Evolutionary conservation across 495 filamentous ascomycete species (phyloP), one percentile per base, ranked within the genome.

Genomic region (Xylaria telfairii): DNA sequence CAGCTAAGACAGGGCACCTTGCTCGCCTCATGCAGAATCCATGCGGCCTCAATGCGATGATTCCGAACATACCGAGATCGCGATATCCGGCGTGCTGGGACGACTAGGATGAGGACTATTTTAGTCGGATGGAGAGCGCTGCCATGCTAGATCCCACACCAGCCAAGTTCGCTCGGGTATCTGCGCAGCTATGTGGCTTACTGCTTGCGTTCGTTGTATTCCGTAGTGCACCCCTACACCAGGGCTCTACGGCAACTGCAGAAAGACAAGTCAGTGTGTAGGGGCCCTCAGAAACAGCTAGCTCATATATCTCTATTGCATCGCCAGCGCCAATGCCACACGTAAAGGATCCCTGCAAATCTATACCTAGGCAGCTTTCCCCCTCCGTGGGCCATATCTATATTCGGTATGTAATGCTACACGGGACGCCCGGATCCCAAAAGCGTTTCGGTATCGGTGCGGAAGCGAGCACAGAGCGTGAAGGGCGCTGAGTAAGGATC

Each of bases 401-500:
- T 21, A 32, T 26, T 32, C 30, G 39, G 24, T 19, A 44, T 9
- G 24, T 30, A 54, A 17, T 54, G 26, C 26, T 19, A 39, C n/a
- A 49, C 62, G 62, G 62, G 7, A 34, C 19, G 13, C 21, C 10
- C 62, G 62, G 62, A 51, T 65, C 28, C 44, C 24, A 34, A 28
- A 32, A 9, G 1, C 4, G 17, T 19, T 34, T 51, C 1, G 41
- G 39, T 1, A 19, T 26, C 13, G 4, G 60, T 19, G 60, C 60
- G n/a, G 59, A 37, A 42, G 37, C 17, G 34, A 46, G 5, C 15
- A 24, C 10, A 10, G 44, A 9, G 28, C 15, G 19, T 19, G 6
- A 34, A 47, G 61, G 42, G 62, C 30, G 62, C 62, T 65, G 62
- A 65, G 42, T 65, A 19, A 65, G 46, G 44, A 7, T 24, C 44